Evolutionary conservation across 2,329 filamentous ascomycete genomes (phyloP).

Genomic region (Botryosphaeria dothidea): DNA sequence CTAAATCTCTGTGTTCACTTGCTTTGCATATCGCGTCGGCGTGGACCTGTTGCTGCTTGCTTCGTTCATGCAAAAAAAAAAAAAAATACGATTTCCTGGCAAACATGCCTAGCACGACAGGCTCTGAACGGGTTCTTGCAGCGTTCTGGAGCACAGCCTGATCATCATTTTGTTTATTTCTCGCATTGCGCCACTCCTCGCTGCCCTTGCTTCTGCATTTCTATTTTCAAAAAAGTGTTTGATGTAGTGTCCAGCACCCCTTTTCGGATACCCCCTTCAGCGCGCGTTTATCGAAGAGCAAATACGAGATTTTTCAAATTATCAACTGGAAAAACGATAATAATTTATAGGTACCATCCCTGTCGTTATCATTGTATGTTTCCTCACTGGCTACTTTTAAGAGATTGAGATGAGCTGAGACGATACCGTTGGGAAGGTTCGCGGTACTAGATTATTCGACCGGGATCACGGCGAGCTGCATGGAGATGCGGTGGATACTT

Average conservation of each 20-base stretch:
- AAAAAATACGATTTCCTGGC: conserved; percentile 3
- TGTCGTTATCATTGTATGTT: background rate
- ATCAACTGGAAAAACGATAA: no score
- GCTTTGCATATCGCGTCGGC: background rate
- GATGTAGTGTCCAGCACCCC: background rate
- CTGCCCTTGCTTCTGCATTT: background rate
- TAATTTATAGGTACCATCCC: background rate
- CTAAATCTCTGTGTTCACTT: background rate
- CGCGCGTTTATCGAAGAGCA: background rate
- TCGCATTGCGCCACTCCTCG: background rate
- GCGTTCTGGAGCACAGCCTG: conserved; percentile 14
- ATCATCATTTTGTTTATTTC: background rate
- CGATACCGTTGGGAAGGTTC: background rate
- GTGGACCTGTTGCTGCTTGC: background rate
- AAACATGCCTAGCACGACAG: background rate
- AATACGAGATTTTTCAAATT: background rate
- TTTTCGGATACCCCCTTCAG: conserved; percentile 4
- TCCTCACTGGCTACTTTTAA: background rate
- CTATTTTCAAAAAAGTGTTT: background rate
- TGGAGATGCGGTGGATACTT: background rate
- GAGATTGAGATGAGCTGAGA: background rate
- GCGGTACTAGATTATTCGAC: background rate
- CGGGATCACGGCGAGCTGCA: conserved; percentile 7
- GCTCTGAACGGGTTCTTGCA: background rate
- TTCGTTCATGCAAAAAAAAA: no score